Evolutionary conservation across 768 basidiomycete species (phyloP), one percentile per base, ranked within the genome.

Genomic region (Mrakia blollopis): DNA sequence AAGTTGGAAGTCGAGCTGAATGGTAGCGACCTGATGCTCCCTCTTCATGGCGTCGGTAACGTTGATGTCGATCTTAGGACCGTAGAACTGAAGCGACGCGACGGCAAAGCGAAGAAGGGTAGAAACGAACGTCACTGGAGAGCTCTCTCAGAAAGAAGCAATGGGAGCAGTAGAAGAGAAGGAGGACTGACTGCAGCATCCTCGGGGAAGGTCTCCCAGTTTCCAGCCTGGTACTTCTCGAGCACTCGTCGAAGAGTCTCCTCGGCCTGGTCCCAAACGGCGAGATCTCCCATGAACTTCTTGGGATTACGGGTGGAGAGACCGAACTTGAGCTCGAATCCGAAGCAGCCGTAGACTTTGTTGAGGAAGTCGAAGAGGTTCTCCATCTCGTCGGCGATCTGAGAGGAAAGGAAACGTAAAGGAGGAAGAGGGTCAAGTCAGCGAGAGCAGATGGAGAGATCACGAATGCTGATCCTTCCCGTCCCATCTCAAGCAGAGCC

Each of bases 1-100:
- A 1, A 99, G 89, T 84, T 99, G 94, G 89, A 98, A 99, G 85
- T 98, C 96, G 77, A 99, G 91, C 85, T 98, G 92, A 84, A 98
- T 98, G 2, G 97, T 98, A 57, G 94, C 97, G 81, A 96, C 98
- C 84, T 99, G 97, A 89, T 94, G 96, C 32, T 93, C 93, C 65
- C 97, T 90, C 52, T 87, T 89, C 32, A 98, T 87, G 0, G 97
- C 95, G 81, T 99, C 97, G 35, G 89, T 89, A 82, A 98, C 91
- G 78, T 92, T 93, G 85, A 99, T 96, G 84, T 98, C 97, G 81
- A 98, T 96, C 87, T 98, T 98, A 79, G 97, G 97, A 0, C 97
- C 97, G 85, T 99, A 99, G 88, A 99, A 99, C 80, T 80, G 62
- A 3, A 5, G 16, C 25, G 25, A 25, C 57, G 57, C 10, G 23